These are phyloP conservation scores for Kickxella alabastrina DNA, from an alignment of 192 early-diverging fungal genomes.

Conservation along the genomic window DNA sequence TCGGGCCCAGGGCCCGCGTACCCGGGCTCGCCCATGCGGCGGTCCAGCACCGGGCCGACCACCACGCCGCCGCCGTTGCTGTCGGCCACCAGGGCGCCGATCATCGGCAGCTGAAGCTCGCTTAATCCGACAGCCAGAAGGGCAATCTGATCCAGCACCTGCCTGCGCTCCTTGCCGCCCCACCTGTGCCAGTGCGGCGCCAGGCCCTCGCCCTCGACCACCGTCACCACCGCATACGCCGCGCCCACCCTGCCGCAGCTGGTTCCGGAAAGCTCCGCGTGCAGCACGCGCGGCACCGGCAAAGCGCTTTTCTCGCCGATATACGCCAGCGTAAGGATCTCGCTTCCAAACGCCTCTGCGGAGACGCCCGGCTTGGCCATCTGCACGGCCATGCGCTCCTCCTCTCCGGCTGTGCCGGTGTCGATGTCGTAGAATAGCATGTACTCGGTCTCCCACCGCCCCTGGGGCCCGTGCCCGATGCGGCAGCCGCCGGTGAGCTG, in stretches of 20 bases:
- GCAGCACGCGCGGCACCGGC: conserved; percentile 12
- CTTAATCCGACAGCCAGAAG: conserved; percentile 28
- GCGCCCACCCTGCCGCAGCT: conserved; percentile 30
- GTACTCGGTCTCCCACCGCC: conserved; percentile 32
- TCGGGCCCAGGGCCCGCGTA: conserved; percentile 3
- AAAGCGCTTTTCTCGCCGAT: conserved; percentile 15
- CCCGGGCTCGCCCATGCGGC: conserved; percentile 24
- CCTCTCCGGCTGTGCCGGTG: not conserved
- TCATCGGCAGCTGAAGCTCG: conserved; percentile 17
- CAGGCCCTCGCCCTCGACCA: conserved; percentile 15
- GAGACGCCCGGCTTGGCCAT: conserved; percentile 30
- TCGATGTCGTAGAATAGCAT: conserved; percentile 31
- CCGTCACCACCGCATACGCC: conserved; percentile 21
- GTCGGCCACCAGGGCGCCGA: conserved; percentile 22
- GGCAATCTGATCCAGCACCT: conserved; percentile 32
- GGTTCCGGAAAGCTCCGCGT: conserved; percentile 26
- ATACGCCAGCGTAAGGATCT: conserved; percentile 29
- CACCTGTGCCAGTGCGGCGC: conserved; percentile 16
- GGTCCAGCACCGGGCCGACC: conserved; percentile 29
- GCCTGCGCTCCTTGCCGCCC: conserved; percentile 14
- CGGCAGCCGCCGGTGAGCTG: not conserved
- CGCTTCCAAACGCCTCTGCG: conserved; percentile 28
- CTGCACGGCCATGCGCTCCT: conserved; percentile 12
- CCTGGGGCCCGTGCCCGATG: conserved; percentile 8
- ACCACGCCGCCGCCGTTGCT: conserved; percentile 11